These are phyloP conservation scores for Arthrobotrys entomopaga DNA, from an alignment of 2,329 filamentous ascomycete species.

Conservation along the genomic window DNA sequence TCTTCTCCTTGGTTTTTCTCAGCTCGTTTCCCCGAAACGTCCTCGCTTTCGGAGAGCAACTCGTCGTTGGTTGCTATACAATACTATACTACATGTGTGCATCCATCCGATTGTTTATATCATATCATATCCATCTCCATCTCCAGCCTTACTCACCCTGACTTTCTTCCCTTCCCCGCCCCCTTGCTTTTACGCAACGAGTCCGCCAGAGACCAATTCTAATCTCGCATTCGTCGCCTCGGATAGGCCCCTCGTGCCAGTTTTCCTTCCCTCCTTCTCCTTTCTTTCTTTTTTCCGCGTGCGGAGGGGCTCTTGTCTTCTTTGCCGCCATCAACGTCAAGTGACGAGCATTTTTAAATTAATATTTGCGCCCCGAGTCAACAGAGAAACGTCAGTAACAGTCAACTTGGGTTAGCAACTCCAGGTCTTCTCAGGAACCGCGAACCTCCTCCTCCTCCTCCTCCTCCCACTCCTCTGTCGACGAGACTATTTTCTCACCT, in stretches of 20 bases:
- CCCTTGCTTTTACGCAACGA: not conserved
- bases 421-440: not conserved
- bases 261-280: not conserved
- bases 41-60: constrained; percentile 19
- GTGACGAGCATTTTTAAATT: not conserved
- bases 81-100: no score
- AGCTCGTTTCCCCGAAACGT: constrained; percentile 32
- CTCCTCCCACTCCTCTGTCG: not conserved
- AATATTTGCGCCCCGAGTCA: not conserved
- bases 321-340: not conserved
- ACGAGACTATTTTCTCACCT: not conserved
- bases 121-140: no score
- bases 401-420: constrained; percentile 3
- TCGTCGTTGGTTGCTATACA: not conserved
- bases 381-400: not conserved
- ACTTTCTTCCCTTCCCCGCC: not conserved
- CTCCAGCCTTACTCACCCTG: constrained; percentile 1
- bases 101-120: not conserved
- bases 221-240: constrained; percentile 9
- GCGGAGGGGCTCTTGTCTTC: constrained; percentile 15
- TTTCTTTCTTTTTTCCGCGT: not conserved
- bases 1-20: constrained; percentile 18
- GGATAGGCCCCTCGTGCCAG: constrained; percentile 3
- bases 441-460: not conserved
- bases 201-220: constrained; percentile 3